Base-by-base conservation (phyloP, 345 rosid species). In the Cardiospermum halicacabum region DNA sequence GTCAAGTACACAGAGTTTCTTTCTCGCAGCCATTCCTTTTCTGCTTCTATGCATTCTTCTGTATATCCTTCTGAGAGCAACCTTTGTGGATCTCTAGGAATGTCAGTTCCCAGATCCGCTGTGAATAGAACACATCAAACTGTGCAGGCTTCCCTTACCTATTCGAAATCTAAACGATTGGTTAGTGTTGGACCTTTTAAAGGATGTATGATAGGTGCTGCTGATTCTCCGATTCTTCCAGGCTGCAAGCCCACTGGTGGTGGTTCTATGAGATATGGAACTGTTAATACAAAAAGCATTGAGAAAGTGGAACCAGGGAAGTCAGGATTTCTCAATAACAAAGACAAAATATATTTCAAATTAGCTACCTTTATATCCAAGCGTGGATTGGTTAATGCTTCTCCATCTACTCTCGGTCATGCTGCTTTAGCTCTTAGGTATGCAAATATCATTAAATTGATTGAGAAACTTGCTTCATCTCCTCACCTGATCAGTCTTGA, bases 371-470 rank as follows among this genome's bases (percentile, higher is more conserved):
- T 58, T 61, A 73, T 61, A 40, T 71, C 81, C n/a, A 81, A 78
- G 65, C 27, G 24, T 2, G 65, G 77, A 26, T 62, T 76, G 78
- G 47, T 70, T 27, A 60, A 54, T 30, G 82, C 85, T 28, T 81
- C 83, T 55, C 63, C 81, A 34, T 73, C 72, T 13, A 77, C 86
- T 30, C 86, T 87, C 32, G 86, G 93, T 27, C 65, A 69, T 53
- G 85, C 86, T 67, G 93, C 81, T n/a, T 74, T 87, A 42, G 81
- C 84, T 63, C 73, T 82, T 30, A 86, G 73, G 53, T 87, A 87
- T 43, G 89, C 89, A 31, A 82, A 81, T 48, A 36, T 87, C 66
- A 69, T 87, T 45, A 42, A 74, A 64, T 64, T 77, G 64, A 76
- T 84, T n/a, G 88, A 87, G 75, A 82, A 75, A 68, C 69, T 82